A percentile compares a stretch with the other conserved stretches of the same genome.
phyloP scores from a whole-genome alignment of 2,329 filamentous ascomycete genomes.

The Fusarium odoratissimum region DNA sequence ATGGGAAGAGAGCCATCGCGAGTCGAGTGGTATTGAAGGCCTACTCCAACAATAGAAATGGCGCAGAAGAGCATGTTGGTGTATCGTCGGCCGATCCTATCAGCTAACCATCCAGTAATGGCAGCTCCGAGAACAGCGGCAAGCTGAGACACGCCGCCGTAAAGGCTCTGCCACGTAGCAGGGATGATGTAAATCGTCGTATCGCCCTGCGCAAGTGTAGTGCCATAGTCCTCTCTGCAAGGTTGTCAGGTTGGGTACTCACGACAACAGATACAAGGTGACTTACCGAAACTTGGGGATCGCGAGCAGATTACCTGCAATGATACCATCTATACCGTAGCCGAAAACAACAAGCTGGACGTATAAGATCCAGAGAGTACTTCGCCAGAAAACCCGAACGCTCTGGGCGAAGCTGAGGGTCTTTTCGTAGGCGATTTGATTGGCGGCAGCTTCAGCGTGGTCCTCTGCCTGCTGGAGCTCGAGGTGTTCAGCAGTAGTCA shows the following conservation, averaged over 20 bases:
- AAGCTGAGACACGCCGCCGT: neutral
- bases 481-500: slow-evolving; percentile 3
- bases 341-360: slow-evolving; percentile 9
- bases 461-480: neutral
- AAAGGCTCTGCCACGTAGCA: neutral
- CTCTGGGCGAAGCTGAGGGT: slow-evolving; percentile 3
- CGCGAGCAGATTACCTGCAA: slow-evolving; percentile 9
- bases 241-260: too few species aligned
- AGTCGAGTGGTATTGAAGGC: slow-evolving; percentile 48
- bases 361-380: slow-evolving; percentile 16
- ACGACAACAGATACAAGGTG: too few species aligned
- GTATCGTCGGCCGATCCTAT: slow-evolving; percentile 11
- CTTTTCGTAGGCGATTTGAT: slow-evolving; percentile 6
- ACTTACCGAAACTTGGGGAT: slow-evolving; percentile 17
- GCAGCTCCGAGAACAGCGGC: neutral
- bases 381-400: neutral
- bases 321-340: slow-evolving; percentile 16
- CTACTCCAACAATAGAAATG: slow-evolving; percentile 43
- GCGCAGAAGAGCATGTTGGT: slow-evolving; percentile 6
- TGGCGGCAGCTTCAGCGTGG: neutral
- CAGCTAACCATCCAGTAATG: neutral
- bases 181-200: slow-evolving; percentile 2
- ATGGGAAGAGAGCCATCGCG: neutral
- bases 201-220: neutral
- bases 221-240: slow-evolving; percentile 8